These are phyloP conservation scores for Paspalum vaginatum DNA, from an alignment of 176 grass and related monocot species.

Conservation along the genomic window DNA sequence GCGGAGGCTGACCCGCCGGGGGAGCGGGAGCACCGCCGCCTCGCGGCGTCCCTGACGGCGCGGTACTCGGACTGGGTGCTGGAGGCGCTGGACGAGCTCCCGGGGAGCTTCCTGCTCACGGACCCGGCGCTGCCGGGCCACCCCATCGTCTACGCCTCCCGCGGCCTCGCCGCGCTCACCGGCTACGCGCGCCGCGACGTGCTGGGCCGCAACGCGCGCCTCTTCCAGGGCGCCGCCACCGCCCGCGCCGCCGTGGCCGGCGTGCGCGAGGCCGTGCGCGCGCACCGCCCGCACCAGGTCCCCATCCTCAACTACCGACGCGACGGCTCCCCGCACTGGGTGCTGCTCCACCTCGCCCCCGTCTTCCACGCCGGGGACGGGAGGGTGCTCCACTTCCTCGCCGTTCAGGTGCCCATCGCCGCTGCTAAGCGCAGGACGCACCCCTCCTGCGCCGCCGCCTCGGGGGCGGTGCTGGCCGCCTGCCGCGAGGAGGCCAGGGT, in stretches of 20 bases:
- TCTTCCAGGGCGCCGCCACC: conserved; percentile 92
- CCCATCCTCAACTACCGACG: conserved; percentile 77
- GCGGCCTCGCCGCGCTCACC: conserved; percentile 60
- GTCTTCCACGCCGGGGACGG: conserved; percentile 71
- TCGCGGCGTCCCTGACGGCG: conserved; percentile 61
- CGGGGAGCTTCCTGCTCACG: conserved; percentile 77
- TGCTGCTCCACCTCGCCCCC: conserved; percentile 81
- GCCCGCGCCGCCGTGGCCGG: conserved; percentile 63
- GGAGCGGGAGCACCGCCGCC: background rate
- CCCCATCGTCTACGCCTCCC: conserved; percentile 90
- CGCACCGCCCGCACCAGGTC: conserved; percentile 58
- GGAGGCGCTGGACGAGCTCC: conserved; percentile 81
- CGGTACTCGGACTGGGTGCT: conserved; percentile 84
- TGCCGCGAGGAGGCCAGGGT: conserved; percentile 77
- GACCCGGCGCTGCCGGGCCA: conserved; percentile 81
- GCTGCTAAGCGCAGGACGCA: background rate
- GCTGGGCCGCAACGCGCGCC: conserved; percentile 70
- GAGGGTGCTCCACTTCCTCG: conserved; percentile 79
- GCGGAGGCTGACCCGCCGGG: background rate
- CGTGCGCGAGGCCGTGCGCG: conserved; percentile 76
- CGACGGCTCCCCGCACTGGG: conserved; percentile 80
- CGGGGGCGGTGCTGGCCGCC: conserved; percentile 28
- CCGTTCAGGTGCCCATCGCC: conserved; percentile 80
- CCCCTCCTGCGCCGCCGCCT: background rate
- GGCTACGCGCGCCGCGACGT: conserved; percentile 62